Conservation (phyloP, 495 filamentous ascomycete species). For the Daldinia loculata region DNA sequence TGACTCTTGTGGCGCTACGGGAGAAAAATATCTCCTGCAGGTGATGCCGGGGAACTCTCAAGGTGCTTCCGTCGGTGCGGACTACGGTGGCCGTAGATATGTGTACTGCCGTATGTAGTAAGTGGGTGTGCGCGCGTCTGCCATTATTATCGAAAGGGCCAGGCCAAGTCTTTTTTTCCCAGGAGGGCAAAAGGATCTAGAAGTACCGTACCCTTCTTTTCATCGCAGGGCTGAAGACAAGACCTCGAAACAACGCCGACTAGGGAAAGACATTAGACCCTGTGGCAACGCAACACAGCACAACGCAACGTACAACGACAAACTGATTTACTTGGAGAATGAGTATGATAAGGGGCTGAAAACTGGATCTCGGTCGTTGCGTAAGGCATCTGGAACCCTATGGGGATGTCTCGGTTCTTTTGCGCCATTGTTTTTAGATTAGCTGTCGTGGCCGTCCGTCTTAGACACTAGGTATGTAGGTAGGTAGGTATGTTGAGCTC, state of each 20-base stretch:
- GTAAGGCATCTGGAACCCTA: not conserved
- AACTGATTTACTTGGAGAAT: not conserved
- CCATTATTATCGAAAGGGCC: not conserved
- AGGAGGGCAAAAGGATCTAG: not conserved
- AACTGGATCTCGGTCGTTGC: not conserved
- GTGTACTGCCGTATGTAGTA: constrained; percentile 18
- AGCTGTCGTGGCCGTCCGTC: constrained; percentile 2
- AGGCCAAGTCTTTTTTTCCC: not conserved
- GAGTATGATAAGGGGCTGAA: constrained; percentile 1
- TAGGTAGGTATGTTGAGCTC: not conserved
- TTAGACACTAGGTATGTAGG: not conserved
- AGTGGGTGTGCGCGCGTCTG: constrained; percentile 11
- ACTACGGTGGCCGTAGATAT: constrained; percentile 5
- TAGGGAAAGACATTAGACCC: constrained; percentile 22
- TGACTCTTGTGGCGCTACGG: constrained; percentile 24
- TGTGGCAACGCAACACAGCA: constrained; percentile 6
- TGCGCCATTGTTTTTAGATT: constrained; percentile 25
- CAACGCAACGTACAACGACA: not conserved
- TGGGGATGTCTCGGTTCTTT: constrained; percentile 36
- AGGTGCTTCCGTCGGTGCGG: constrained; percentile 26
- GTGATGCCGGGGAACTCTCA: constrained; percentile 32
- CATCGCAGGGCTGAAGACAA: constrained; percentile 16
- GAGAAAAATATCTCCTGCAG: constrained; percentile 26
- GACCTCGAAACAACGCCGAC: constrained; percentile 17
- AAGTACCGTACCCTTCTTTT: not conserved